Percentiles rank a stretch among this genome's conserved stretches.
phyloP scores from a whole-genome alignment of 495 filamentous ascomycete genomes.

The Geopyxis carbonaria region DNA sequence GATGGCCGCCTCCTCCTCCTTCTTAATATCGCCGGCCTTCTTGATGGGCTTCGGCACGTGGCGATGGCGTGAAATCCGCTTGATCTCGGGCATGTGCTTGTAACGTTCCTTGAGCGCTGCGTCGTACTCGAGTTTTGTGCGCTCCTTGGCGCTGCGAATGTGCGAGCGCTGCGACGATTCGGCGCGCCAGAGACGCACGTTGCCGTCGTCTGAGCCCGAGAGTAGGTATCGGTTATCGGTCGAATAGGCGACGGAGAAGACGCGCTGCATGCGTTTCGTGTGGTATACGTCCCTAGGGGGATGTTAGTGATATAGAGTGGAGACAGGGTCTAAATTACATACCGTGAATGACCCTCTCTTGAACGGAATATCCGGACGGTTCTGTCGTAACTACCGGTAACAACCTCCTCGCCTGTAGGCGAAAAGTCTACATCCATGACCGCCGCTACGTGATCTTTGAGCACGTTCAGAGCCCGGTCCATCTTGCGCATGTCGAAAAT shows the following conservation, averaged over 20 bases:
- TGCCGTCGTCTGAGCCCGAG: conserved; percentile 81
- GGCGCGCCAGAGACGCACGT: conserved; percentile 78
- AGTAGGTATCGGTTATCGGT: conserved; percentile 79
- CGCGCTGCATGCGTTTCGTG: conserved; percentile 91
- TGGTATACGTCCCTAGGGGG: conserved; percentile 72
- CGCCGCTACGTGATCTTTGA: conserved; percentile 88
- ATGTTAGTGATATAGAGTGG: conserved; percentile 2
- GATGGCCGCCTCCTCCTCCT: conserved; percentile 66
- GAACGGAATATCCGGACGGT: conserved; percentile 67
- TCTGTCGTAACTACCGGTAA: conserved; percentile 75
- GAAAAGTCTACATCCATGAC: conserved; percentile 95
- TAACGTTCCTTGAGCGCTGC: conserved; percentile 68
- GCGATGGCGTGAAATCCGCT: conserved; percentile 72
- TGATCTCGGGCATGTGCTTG: conserved; percentile 89
- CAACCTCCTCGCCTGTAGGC: conserved; percentile 85
- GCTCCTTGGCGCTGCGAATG: conserved; percentile 65
- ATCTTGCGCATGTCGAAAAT: conserved; percentile 81
- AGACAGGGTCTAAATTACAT: background rate
- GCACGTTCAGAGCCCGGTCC: conserved; percentile 68
- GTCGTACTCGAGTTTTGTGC: conserved; percentile 84
- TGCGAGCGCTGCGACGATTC: conserved; percentile 73
- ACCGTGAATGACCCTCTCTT: conserved; percentile 53
- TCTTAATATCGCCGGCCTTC: conserved; percentile 95
- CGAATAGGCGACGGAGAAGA: conserved; percentile 73
- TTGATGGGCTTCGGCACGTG: conserved; percentile 88